These are phyloP conservation scores for Wickerhamiella alocasiicola DNA, from an alignment of 805 yeast genomes.

Conservation along the genomic window DNA sequence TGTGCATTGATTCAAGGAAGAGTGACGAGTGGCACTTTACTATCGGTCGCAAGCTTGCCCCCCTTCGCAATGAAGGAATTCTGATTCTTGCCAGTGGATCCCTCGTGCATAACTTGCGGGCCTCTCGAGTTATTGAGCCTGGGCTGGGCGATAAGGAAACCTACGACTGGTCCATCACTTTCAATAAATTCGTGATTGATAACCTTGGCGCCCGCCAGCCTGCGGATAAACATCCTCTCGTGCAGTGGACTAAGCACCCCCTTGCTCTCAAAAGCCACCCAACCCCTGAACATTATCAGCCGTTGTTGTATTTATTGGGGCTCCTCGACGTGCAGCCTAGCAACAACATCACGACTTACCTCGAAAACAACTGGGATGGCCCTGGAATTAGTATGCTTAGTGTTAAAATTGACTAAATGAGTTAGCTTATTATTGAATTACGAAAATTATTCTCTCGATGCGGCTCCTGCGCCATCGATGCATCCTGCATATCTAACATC, in stretches of 20 bases:
- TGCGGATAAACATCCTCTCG: slow-evolving; percentile 24
- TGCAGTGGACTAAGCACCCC: slow-evolving; percentile 18
- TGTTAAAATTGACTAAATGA: slow-evolving; percentile 1
- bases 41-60: slow-evolving; percentile 41
- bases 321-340: slow-evolving; percentile 19
- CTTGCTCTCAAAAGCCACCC: slow-evolving; percentile 42
- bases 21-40: slow-evolving; percentile 29
- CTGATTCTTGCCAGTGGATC: slow-evolving; percentile 53
- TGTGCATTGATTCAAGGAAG: slow-evolving; percentile 31
- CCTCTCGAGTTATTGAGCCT: neutral
- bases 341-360: slow-evolving; percentile 17
- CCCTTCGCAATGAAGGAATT: slow-evolving; percentile 41
- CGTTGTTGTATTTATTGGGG: slow-evolving; percentile 18
- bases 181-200: slow-evolving; percentile 30
- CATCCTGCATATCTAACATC: no score
- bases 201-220: neutral
- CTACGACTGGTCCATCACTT: slow-evolving; percentile 22
- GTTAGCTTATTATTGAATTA: no score
- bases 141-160: neutral
- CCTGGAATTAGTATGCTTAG: neutral
- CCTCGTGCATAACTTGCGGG: slow-evolving; percentile 53
- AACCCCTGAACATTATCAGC: slow-evolving; percentile 50
- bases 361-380: neutral
- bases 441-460: no score
- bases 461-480: no score